A percentile compares a stretch with the other conserved stretches of the same genome.
These are phyloP conservation scores for Pezicula carpinea DNA, from an alignment of 2,329 filamentous ascomycete species.

Conservation along the genomic window DNA sequence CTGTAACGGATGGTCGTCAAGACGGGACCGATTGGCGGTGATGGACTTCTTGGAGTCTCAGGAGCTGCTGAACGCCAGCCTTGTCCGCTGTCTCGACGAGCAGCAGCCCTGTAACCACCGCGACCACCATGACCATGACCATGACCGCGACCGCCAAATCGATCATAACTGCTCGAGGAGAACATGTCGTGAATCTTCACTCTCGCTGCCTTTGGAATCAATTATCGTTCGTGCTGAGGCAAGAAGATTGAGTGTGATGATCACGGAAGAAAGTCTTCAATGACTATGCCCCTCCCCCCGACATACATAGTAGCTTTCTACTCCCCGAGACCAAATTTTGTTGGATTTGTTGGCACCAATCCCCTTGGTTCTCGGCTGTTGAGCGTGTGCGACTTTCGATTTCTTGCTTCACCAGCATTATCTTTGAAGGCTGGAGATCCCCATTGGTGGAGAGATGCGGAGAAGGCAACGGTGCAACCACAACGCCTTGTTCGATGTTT, in stretches of 20 bases:
- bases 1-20: neutral
- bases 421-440: slow-evolving; percentile 4
- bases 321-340: neutral
- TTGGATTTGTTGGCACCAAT: slow-evolving; percentile 1
- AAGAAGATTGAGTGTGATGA: slow-evolving; percentile 4
- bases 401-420: slow-evolving; percentile 4
- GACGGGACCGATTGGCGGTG: slow-evolving; percentile 3
- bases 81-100: slow-evolving; percentile 3
- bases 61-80: neutral
- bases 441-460: slow-evolving; percentile 1
- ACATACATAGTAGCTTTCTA: too few species aligned
- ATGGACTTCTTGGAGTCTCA: slow-evolving; percentile 4
- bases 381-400: slow-evolving; percentile 1
- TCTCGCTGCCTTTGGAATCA: neutral
- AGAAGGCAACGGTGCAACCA: slow-evolving; percentile 2
- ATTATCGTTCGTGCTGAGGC: neutral
- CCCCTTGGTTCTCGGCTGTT: too few species aligned
- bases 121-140: too few species aligned
- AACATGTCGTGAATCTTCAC: neutral
- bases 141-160: slow-evolving; percentile 3
- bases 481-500: slow-evolving; percentile 1
- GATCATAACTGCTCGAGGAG: slow-evolving; percentile 5
- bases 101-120: slow-evolving; percentile 4
- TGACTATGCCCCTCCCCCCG: too few species aligned
- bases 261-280: neutral